phyloP scores from a whole-genome alignment of 163 green algal species.

The Prototheca wickerhamii region DNA sequence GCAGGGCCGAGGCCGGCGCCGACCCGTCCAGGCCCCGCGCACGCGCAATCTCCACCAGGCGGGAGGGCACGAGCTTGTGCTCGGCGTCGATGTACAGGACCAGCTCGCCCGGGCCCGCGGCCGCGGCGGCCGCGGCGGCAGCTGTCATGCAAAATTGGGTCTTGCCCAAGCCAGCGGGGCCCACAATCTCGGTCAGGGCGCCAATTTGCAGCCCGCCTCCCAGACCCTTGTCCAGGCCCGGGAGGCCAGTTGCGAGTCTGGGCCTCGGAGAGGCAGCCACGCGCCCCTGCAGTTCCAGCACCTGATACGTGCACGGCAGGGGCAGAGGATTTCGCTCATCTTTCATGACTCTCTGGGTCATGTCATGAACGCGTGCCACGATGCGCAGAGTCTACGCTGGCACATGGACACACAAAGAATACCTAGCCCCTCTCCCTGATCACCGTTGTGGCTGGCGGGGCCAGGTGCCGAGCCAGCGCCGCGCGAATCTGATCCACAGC shows the following conservation, averaged over 20 bases:
- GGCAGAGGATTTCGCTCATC: no score
- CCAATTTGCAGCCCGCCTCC: neutral
- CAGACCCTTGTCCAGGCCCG: neutral
- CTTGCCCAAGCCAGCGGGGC: neutral
- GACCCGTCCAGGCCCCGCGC: slow-evolving; percentile 15
- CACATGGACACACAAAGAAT: no score
- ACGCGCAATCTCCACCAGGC: slow-evolving; percentile 41
- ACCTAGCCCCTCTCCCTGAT: neutral
- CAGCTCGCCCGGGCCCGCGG: neutral
- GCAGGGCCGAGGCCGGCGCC: slow-evolving; percentile 6
- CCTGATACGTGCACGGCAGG: no score
- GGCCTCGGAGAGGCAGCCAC: no score
- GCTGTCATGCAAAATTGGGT: neutral
- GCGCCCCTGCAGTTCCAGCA: no score
- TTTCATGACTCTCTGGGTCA: no score
- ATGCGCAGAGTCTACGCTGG: no score
- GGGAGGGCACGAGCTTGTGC: neutral
- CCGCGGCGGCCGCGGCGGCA: neutral
- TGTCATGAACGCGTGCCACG: no score
- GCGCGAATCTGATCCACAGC: neutral
- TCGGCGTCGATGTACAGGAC: slow-evolving; percentile 1
- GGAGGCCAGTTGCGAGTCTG: neutral
- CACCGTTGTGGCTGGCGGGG: neutral
- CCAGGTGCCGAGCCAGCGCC: neutral
- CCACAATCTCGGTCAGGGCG: neutral